Evolutionary conservation across 371 early-diverging fungal species (phyloP).

Genomic region (Mycotypha africana): DNA sequence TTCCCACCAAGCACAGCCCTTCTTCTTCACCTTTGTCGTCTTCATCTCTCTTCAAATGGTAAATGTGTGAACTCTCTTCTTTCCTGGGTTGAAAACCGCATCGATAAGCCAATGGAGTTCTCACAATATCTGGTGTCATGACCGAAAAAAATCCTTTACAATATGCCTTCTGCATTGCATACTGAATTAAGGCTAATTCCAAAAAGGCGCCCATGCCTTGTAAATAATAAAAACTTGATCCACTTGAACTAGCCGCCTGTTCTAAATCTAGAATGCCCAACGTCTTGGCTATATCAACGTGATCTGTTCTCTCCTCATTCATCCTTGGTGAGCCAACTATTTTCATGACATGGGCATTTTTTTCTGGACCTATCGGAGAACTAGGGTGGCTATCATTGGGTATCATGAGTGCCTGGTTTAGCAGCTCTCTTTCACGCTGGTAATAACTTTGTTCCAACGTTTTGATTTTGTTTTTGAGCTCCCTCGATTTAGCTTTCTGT

Average conservation of each 20-base stretch:
- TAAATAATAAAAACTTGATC: slow-evolving; percentile 84
- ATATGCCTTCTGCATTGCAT: slow-evolving; percentile 76
- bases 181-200: slow-evolving; percentile 83
- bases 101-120: slow-evolving; percentile 73
- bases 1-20: slow-evolving; percentile 74
- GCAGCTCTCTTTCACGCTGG: slow-evolving; percentile 37
- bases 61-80: slow-evolving; percentile 78
- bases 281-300: slow-evolving; percentile 57
- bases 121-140: slow-evolving; percentile 82
- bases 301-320: slow-evolving; percentile 41
- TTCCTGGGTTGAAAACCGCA: slow-evolving; percentile 89
- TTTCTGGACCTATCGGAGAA: slow-evolving; percentile 65
- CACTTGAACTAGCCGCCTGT: slow-evolving; percentile 79
- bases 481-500: too few relatives aligned
- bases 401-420: slow-evolving; percentile 53
- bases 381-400: slow-evolving; percentile 71
- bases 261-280: slow-evolving; percentile 81
- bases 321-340: slow-evolving; percentile 35
- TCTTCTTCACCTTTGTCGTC: slow-evolving; percentile 17
- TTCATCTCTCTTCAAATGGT: slow-evolving; percentile 43
- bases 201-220: slow-evolving; percentile 79
- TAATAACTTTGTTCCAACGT: slow-evolving; percentile 35
- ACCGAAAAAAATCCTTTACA: slow-evolving; percentile 71
- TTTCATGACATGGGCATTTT: slow-evolving; percentile 48
- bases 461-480: slow-evolving; percentile 41